Evolutionary conservation across 352 stramenopile genomes (phyloP).

Genomic region (Globisporangium polare): DNA sequence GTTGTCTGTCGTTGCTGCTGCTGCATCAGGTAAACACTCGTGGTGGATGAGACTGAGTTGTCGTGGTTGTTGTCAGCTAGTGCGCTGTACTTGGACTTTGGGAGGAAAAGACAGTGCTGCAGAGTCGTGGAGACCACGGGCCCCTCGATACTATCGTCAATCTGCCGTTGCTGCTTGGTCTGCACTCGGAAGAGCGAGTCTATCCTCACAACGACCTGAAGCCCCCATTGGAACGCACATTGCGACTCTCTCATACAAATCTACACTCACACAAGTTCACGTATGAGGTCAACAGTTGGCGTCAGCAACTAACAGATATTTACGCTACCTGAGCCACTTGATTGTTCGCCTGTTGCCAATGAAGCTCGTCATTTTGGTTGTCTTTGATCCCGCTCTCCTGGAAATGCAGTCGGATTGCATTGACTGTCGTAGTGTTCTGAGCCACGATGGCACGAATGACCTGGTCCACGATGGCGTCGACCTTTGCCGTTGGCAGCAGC

Average conservation of each 20-base stretch:
- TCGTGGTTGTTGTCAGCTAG: not conserved
- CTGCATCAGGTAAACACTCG: slow-evolving; percentile 2
- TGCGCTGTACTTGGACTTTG: slow-evolving; percentile 27
- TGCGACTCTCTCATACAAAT: slow-evolving; percentile 24
- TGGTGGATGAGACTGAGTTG: not conserved
- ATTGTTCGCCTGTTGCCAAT: slow-evolving; percentile 29
- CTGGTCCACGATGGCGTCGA: slow-evolving; percentile 5
- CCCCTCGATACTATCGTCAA: not conserved
- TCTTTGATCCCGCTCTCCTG: slow-evolving; percentile 2
- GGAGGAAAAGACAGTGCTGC: slow-evolving; percentile 25
- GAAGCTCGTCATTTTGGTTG: slow-evolving; percentile 1
- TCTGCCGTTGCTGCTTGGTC: not conserved
- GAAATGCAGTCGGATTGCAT: slow-evolving; percentile 20
- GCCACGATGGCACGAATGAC: slow-evolving; percentile 1
- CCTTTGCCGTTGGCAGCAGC: slow-evolving; percentile 18
- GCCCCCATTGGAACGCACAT: slow-evolving; percentile 30
- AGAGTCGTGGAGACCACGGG: slow-evolving; percentile 7
- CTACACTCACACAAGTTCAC: slow-evolving; percentile 10
- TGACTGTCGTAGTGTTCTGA: slow-evolving; percentile 17
- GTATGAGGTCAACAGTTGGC: not conserved
- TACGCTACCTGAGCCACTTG: slow-evolving; percentile 24
- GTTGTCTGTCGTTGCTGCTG: not conserved
- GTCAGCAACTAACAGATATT: not conserved
- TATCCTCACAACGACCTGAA: slow-evolving; percentile 21
- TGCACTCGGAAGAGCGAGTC: slow-evolving; percentile 14